Percentiles rank a stretch among this genome's conserved stretches.
Evolutionary conservation across 495 filamentous ascomycete genomes (phyloP).

Genomic region (Thozetella sp.): DNA sequence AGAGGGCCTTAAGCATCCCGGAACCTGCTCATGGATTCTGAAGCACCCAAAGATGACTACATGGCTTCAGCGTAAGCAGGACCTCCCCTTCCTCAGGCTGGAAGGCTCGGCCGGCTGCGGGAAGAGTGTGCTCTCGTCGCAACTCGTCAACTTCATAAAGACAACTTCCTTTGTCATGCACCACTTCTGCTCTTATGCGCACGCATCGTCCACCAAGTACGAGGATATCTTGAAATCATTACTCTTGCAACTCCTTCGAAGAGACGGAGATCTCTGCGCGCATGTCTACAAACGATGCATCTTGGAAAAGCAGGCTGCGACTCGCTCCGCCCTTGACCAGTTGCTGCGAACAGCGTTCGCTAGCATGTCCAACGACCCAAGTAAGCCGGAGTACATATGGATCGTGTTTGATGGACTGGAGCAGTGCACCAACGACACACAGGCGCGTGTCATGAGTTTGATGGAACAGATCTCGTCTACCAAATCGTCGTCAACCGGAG

Average conservation of each 20-base stretch:
- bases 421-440: conserved; percentile 25
- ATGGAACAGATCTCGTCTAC: conserved; percentile 16
- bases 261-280: conserved; percentile 19
- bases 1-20: conserved; percentile 17
- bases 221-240: conserved; percentile 28
- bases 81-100: conserved; percentile 19
- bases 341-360: conserved; percentile 14
- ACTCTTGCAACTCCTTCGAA: conserved; percentile 23
- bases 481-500: too few species aligned
- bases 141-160: conserved; percentile 21
- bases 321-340: conserved; percentile 14
- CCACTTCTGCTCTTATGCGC: conserved; percentile 28
- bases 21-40: conserved; percentile 28
- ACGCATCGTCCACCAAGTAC: conserved; percentile 26
- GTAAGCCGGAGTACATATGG: conserved; percentile 8
- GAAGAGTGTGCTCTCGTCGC: conserved; percentile 26
- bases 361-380: too few species aligned
- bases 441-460: conserved; percentile 16
- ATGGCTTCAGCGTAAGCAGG: conserved; percentile 18
- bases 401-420: conserved; percentile 29
- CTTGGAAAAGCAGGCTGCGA: conserved; percentile 12
- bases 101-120: conserved; percentile 29
- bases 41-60: conserved; percentile 15
- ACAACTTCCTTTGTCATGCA: conserved; percentile 11
- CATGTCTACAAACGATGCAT: conserved; percentile 22